Evolutionary conservation across 2,329 filamentous ascomycete species (phyloP), one percentile per base, ranked within the genome.

Genomic region (Alternaria incomplexa): DNA sequence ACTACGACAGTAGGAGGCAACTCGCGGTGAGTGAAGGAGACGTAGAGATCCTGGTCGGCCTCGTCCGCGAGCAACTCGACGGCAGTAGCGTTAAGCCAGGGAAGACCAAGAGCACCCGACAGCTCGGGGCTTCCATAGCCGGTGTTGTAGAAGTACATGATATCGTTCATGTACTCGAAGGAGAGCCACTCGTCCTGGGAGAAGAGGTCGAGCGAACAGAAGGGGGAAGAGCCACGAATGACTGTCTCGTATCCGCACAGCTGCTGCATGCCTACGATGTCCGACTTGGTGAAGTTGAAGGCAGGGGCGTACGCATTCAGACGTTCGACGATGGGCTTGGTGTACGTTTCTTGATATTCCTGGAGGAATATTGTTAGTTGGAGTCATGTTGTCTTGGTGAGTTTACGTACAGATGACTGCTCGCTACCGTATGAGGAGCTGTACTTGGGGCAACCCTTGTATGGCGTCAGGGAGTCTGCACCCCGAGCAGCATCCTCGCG

Each of bases 21-120:
- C 74, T 91, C 89, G 20, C 89, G 86, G 74, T 91, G 89, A 0
- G 89, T 91, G 80, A 91, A 91, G 56, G 87, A 89, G 44, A 91
- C 83, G 71, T 89, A 90, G 8, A 91, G 81, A 59, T 91, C 87
- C 71, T 91, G 84, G n/a, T 77, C 76, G 6, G 78, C 75, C 5
- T 73, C 70, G 58, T 76, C 78, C 36, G 87, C 72, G 10, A 89
- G 79, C 0, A 84, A 73, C 6, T 87, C 79, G 10, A 80, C 71
- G 0, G 87, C 82, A 0, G 88, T 89, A 0, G 88, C 86, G 65
- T 90, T 90, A 6, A 91, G 73, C 90, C 90, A 92, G 0, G 89
- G 89, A 56, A 88, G 85, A 2, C 90, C 90, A 6, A 91, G 82
- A 17, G 83, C 82, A 0, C 87, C 88, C 1, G 87, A 84, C 2